Evolutionary conservation across 1,284 basidiomycete genomes (phyloP).

Genomic region (Ceratobasidium sp.): DNA sequence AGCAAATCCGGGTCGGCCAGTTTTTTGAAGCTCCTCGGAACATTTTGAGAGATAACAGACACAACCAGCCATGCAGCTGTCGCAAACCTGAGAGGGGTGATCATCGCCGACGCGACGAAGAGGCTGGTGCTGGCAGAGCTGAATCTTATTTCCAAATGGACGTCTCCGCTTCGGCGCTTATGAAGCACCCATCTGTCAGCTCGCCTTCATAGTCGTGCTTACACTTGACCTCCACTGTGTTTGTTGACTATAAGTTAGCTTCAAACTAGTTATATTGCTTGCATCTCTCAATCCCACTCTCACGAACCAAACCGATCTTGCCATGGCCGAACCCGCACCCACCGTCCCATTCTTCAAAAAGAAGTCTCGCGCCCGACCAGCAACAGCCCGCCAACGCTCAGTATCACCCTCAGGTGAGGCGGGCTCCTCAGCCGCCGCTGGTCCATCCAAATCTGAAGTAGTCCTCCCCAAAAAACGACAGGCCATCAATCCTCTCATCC

Average conservation of each 20-base stretch:
- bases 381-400: conserved; percentile 67
- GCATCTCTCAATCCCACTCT: no score
- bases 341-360: conserved; percentile 87
- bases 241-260: no score
- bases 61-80: conserved; percentile 20
- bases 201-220: neutral
- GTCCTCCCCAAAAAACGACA: conserved; percentile 77
- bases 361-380: conserved; percentile 72
- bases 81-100: neutral
- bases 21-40: conserved; percentile 34
- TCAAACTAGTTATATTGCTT: no score
- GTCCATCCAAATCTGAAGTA: conserved; percentile 68
- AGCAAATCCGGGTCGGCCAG: conserved; percentile 65
- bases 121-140: conserved; percentile 26
- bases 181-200: conserved; percentile 15
- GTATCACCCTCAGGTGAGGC: conserved; percentile 52
- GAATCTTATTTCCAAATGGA: conserved; percentile 24
- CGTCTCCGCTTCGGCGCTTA: conserved; percentile 15
- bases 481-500: conserved; percentile 75
- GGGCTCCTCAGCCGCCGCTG: conserved; percentile 40
- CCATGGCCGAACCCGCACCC: conserved; percentile 43
- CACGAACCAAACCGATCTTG: neutral
- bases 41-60: conserved; percentile 26
- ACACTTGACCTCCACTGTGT: conserved; percentile 14
- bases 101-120: conserved; percentile 5